Percentiles rank a stretch among this genome's conserved stretches.
phyloP scores from a whole-genome alignment of 306 rosid genomes.

The Fragaria vesca region DNA sequence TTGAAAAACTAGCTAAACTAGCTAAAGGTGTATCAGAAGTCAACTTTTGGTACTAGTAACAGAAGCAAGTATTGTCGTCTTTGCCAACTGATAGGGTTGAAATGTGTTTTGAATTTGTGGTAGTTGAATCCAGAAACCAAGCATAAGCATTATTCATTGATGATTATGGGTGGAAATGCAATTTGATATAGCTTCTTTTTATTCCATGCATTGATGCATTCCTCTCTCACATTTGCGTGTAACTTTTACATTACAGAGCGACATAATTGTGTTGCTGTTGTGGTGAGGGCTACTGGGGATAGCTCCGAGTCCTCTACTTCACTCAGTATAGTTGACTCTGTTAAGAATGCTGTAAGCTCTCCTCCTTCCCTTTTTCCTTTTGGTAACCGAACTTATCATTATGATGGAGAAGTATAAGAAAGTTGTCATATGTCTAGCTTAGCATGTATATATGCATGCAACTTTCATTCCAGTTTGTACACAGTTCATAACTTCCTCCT shows the following conservation, averaged over 20 bases:
- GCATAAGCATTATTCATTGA: neutral
- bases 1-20: neutral
- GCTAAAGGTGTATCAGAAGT: neutral
- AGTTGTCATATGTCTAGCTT: neutral
- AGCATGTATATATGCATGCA: slow-evolving; percentile 1
- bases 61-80: neutral
- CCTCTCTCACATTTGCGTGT: neutral
- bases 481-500: neutral
- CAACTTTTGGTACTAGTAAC: neutral
- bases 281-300: slow-evolving; percentile 68
- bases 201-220: neutral
- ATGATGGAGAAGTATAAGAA: neutral
- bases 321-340: slow-evolving; percentile 60
- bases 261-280: slow-evolving; percentile 29
- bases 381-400: neutral
- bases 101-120: neutral
- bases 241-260: slow-evolving; percentile 43
- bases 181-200: neutral
- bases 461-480: neutral
- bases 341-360: slow-evolving; percentile 70
- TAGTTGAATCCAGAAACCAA: slow-evolving; percentile 5
- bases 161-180: neutral
- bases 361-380: slow-evolving; percentile 27
- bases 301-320: slow-evolving; percentile 75
- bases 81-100: slow-evolving; percentile 5